A percentile compares a stretch with the other conserved stretches of the same genome.
Conservation (phyloP, 1,284 basidiomycete genomes). For the Boletus smithii region DNA sequence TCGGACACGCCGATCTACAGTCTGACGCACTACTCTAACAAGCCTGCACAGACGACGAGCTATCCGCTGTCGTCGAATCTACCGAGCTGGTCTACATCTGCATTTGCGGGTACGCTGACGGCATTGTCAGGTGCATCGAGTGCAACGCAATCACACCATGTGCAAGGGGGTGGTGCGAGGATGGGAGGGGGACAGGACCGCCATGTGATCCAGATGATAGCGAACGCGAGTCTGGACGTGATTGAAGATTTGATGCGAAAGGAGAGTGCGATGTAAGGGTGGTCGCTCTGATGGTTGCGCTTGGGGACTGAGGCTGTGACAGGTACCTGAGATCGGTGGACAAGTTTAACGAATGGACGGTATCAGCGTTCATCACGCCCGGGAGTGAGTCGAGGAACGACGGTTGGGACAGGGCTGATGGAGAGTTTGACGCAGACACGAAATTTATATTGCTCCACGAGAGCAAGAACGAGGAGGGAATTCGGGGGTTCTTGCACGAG, state of each 20-base stretch:
- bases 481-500: conserved; percentile 85
- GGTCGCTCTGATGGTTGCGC: conserved; percentile 8
- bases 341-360: conserved; percentile 96
- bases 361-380: conserved; percentile 90
- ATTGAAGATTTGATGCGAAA: conserved; percentile 88
- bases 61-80: conserved; percentile 75
- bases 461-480: conserved; percentile 93
- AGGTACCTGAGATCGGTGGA: conserved; percentile 94
- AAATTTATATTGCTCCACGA: conserved; percentile 93
- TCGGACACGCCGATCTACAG: conserved; percentile 80
- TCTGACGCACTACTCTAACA: conserved; percentile 74
- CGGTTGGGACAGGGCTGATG: conserved; percentile 15
- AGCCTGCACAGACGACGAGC: conserved; percentile 53
- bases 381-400: conserved; percentile 66
- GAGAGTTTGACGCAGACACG: conserved; percentile 57
- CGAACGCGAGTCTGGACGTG: conserved; percentile 86
- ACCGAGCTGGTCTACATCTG: conserved; percentile 82
- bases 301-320: conserved; percentile 19
- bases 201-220: conserved; percentile 96
- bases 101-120: conserved; percentile 82
- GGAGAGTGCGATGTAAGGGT: conserved; percentile 78
- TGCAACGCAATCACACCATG: conserved; percentile 57
- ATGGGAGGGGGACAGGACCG: conserved; percentile 76
- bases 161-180: conserved; percentile 56
- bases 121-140: conserved; percentile 80